These are phyloP conservation scores for Collybiopsis luxurians DNA, from an alignment of 768 basidiomycete genomes.

Conservation along the genomic window DNA sequence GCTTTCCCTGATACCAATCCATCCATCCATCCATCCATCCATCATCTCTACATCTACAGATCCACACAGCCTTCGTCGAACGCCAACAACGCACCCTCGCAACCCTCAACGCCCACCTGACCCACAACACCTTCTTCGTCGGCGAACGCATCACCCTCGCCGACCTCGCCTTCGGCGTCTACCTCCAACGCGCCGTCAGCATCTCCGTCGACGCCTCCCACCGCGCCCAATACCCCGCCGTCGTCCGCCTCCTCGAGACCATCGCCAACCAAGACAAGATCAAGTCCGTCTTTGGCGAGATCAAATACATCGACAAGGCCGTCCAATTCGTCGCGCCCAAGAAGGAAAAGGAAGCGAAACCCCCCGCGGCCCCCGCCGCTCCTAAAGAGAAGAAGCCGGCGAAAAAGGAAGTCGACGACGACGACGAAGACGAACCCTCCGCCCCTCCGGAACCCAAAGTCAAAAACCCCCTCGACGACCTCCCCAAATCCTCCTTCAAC, in stretches of 20 bases:
- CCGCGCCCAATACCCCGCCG: constrained; percentile 69
- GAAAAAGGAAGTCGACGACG: constrained; percentile 54
- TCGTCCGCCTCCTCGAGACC: constrained; percentile 85
- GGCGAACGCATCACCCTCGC: constrained; percentile 94
- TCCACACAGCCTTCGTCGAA: constrained; percentile 54
- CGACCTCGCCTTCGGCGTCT: constrained; percentile 68
- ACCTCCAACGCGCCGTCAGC: constrained; percentile 51
- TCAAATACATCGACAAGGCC: constrained; percentile 65
- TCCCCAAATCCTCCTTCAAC: constrained; percentile 86
- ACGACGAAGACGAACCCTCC: constrained; percentile 74
- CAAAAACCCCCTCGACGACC: constrained; percentile 92
- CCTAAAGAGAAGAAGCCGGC: constrained; percentile 42
- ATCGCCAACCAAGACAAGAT: constrained; percentile 81
- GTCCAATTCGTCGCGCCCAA: constrained; percentile 68
- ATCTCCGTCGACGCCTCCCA: constrained; percentile 63
- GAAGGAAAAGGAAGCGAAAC: constrained; percentile 69
- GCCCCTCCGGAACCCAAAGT: constrained; percentile 83
- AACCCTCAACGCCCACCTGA: constrained; percentile 73
- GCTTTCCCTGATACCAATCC: too few species aligned
- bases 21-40: background rate
- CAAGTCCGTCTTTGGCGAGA: constrained; percentile 61
- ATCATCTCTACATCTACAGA: constrained; percentile 31
- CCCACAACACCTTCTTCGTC: constrained; percentile 83
- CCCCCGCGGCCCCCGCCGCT: constrained; percentile 44
- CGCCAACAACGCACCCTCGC: constrained; percentile 55